Evolutionary conservation across 2,329 filamentous ascomycete genomes (phyloP), one percentile per base, ranked within the genome.

Genomic region (Pseudogymnoascus sp.): DNA sequence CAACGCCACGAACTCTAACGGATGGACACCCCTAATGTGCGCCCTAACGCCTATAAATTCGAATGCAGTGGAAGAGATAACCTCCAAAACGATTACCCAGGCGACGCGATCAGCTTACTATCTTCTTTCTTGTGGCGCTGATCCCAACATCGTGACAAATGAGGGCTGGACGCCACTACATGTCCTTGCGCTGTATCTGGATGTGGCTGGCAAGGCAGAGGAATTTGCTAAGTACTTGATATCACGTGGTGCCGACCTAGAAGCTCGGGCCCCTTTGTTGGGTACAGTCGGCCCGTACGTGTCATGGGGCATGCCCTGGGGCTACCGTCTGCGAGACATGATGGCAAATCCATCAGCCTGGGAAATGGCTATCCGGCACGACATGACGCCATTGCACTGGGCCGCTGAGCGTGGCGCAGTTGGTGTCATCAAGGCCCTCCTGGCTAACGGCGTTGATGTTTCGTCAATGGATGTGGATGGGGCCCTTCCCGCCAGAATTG

Each of bases 341-440:
- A 39, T 39, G 37, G 37, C 37, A 18, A n/a, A 37, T 37, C 9
- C 35, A 7, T 6, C 35, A 6, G 4, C 14, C 6, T 2, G 14
- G n/a, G 7, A 37, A 6, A 2, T 22, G 20, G 14, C 16, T 37
- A 6, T 37, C 16, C 35, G 35, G 20, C 4, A 18, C 18, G 22
- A 34, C 12, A 11, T 61, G 34, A 59, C 35, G 9, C 35, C 54
- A 8, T 39, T 61, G 2, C 60, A 59, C 37, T 61, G 60, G 54
- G 37, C 54, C 20, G 60, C 60, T 8, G 54, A 47, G 1, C 60
- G 54, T 30, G 60, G 60, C 7, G 35, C 50, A 2, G 37, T 43
- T 4, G 54, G 50, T 7, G 54, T 61, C 54, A 20, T 18, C 35
- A 30, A 12, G 37, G 54, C 30, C 8, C 11, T 61, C 11, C 14